A percentile compares a stretch with the other conserved stretches of the same genome.
Conservation (phyloP, 192 early-diverging fungal species). For the Umbelopsis isabellina region DNA sequence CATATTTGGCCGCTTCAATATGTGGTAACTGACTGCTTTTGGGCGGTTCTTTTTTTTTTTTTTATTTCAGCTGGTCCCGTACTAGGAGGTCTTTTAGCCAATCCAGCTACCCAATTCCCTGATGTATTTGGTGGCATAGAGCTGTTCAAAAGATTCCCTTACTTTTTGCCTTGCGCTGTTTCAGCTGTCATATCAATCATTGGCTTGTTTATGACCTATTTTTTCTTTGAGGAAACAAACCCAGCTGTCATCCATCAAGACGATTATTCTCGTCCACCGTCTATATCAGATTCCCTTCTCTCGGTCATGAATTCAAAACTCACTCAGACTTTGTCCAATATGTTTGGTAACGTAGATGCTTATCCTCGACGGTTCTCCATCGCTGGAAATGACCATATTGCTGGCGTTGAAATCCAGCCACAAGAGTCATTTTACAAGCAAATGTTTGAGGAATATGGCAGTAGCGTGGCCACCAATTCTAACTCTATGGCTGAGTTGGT, state of each 20-base stretch:
- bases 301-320: not conserved
- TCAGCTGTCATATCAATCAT: slow-evolving; percentile 62
- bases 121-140: slow-evolving; percentile 54
- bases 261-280: slow-evolving; percentile 10
- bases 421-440: slow-evolving; percentile 8
- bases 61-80: slow-evolving; percentile 56
- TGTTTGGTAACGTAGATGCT: slow-evolving; percentile 20
- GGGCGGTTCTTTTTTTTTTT: not conserved
- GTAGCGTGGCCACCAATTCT: slow-evolving; percentile 9
- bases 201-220: slow-evolving; percentile 66
- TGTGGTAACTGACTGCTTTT: not conserved
- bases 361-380: not conserved
- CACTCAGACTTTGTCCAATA: not conserved
- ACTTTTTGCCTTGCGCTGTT: slow-evolving; percentile 82
- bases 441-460: slow-evolving; percentile 17
- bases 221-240: slow-evolving; percentile 67
- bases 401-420: not conserved
- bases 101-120: slow-evolving; percentile 74
- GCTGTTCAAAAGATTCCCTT: slow-evolving; percentile 73
- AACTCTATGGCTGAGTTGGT: slow-evolving; percentile 20
- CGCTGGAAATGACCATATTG: slow-evolving; percentile 10
- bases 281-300: not conserved
- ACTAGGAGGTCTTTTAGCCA: slow-evolving; percentile 79
- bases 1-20: not conserved
- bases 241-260: slow-evolving; percentile 21